A percentile compares a stretch with the other conserved stretches of the same genome.
Conservation (phyloP, 305 asterid species). For the Fraxinus albicans region DNA sequence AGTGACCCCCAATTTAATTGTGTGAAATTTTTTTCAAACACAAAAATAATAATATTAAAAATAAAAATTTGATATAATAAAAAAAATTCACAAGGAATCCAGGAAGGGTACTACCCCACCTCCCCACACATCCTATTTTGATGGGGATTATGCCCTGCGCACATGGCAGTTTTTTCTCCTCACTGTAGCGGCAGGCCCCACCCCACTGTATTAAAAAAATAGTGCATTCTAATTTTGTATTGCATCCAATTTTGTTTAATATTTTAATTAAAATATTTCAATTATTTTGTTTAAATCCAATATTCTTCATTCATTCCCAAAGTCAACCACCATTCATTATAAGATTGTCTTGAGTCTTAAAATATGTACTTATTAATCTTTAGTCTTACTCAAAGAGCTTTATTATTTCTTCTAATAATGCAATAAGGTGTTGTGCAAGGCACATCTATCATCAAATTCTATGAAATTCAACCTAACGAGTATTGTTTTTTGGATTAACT, state of each 20-base stretch:
- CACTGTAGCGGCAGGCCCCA: too few relatives aligned
- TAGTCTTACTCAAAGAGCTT: neutral
- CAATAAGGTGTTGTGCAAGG: neutral
- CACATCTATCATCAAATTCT: neutral
- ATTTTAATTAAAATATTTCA: neutral
- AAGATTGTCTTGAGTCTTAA: neutral
- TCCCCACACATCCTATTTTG: neutral
- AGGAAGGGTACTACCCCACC: too few relatives aligned
- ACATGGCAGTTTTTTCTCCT: too few relatives aligned
- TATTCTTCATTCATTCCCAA: neutral
- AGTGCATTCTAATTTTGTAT: neutral
- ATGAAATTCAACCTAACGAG: neutral
- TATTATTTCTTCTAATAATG: neutral
- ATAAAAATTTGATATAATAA: too few relatives aligned
- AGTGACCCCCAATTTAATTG: too few relatives aligned
- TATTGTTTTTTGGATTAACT: neutral
- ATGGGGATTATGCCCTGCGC: too few relatives aligned
- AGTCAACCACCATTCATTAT: neutral
- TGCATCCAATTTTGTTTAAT: neutral
- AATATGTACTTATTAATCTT: neutral
- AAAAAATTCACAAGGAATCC: neutral
- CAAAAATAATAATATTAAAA: neutral
- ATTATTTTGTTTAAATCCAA: neutral
- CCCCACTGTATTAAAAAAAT: too few relatives aligned
- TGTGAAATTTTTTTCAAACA: neutral